Evolutionary conservation across 176 grass and related monocot genomes (phyloP).

Genomic region (Hordeum marinum): DNA sequence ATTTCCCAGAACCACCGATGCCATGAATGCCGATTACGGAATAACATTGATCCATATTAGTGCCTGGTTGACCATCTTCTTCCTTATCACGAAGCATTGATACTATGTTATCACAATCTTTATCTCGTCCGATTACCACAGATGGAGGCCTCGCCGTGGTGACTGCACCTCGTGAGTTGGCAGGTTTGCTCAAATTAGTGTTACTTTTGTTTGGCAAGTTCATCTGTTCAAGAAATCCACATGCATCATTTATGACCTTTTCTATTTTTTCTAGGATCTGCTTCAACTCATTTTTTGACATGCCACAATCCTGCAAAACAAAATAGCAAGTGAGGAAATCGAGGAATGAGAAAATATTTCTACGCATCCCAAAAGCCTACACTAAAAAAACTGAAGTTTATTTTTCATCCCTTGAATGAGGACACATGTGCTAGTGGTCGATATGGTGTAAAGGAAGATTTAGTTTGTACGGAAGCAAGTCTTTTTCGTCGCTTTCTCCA

Average conservation of each 20-base stretch:
- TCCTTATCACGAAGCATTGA: background rate
- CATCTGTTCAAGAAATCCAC: background rate
- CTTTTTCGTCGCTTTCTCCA: background rate
- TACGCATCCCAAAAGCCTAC: background rate
- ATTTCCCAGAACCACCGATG: background rate
- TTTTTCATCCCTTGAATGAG: too few relatives aligned
- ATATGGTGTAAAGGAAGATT: background rate
- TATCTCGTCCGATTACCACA: background rate
- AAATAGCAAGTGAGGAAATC: background rate
- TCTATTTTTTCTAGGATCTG: background rate
- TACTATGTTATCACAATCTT: background rate
- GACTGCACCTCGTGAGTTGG: background rate
- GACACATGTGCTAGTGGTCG: too few relatives aligned
- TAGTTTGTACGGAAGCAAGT: background rate
- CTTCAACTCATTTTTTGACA: background rate
- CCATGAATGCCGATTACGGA: conserved; percentile 11
- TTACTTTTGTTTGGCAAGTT: background rate
- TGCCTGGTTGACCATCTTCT: background rate
- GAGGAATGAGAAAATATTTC: background rate
- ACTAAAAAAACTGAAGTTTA: too few relatives aligned
- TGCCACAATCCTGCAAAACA: background rate
- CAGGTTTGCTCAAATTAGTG: too few relatives aligned
- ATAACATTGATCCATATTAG: background rate
- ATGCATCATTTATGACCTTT: background rate
- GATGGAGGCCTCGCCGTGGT: background rate